Evolutionary conservation across 2,329 filamentous ascomycete species (phyloP), one percentile per base, ranked within the genome.

Genomic region (Penicillium sp.): DNA sequence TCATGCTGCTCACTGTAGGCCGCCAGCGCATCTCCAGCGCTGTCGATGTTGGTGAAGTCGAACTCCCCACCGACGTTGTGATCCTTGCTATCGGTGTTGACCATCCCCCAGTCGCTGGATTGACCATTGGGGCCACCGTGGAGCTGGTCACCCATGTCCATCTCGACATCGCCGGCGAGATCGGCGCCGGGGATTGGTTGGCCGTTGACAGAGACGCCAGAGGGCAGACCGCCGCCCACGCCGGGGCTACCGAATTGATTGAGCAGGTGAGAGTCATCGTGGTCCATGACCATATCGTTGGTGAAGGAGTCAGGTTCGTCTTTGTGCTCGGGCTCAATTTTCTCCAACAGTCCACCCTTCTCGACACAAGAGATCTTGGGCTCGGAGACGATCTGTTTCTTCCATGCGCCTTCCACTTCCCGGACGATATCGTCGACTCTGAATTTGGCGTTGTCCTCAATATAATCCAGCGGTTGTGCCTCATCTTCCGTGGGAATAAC

Each of bases 51-150:
- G 55, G 62, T 87, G 43, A 75, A 72, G 58, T 73, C 83, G 43
- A 76, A 77, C 55, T 72, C 72, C 3, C 58, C 67, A 1, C 65
- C 50, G n/a, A 61, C 69, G 38, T 70, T 36, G 72, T 36, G 76
- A 73, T 59, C 61, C 61, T 75, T 79, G 39, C 75, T 75, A 44
- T 83, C 84, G 59, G 88, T 87, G 51, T 86, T 83, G 29, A 92
- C 84, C 53, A 92, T 86, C 3, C 91, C 86, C 88, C 88, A 92
- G 59, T 92, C 89, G 29, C 83, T 86, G 18, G 77, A 81, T 11
- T 81, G 79, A 16, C 78, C 79, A 13, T 71, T 69, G 39, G 68
- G 68, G 9, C 73, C 66, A 18, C 73, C 70, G 18, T 71, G 67
- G 39, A 73, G 69, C 31, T 65, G 65, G 24, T 55, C 73, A 14